These are phyloP conservation scores for Wallacemonas sp. DNA, from an alignment of 208 protist species.

Conservation along the genomic window DNA sequence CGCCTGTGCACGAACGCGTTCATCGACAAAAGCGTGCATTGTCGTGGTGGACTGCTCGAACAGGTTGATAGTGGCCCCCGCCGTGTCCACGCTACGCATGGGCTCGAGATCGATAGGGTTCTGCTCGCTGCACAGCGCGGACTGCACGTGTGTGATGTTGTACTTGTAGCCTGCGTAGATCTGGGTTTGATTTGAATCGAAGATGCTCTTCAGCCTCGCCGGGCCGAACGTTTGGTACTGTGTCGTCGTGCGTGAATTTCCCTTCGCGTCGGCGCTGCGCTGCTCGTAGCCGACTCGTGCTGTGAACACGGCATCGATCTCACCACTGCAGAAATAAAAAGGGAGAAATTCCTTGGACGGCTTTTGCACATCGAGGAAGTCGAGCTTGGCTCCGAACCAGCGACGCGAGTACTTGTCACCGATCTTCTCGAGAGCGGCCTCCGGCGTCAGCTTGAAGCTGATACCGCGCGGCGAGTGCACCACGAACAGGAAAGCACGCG, in stretches of 20 bases:
- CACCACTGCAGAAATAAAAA: conserved; percentile 82
- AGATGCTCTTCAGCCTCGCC: conserved; percentile 57
- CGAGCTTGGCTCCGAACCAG: conserved; percentile 65
- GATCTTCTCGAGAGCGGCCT: conserved; percentile 46
- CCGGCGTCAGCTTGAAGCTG: conserved; percentile 48
- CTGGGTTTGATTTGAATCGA: conserved; percentile 76
- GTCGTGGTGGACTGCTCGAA: conserved; percentile 87
- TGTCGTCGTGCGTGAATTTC: conserved; percentile 20
- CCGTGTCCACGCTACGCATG: conserved; percentile 63
- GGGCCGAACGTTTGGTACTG: conserved; percentile 37
- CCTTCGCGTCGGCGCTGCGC: conserved; percentile 21
- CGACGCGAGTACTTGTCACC: conserved; percentile 54
- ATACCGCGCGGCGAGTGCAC: conserved; percentile 75
- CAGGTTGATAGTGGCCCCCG: conserved; percentile 67
- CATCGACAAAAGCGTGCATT: conserved; percentile 53
- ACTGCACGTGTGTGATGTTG: conserved; percentile 78
- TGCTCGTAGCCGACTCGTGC: conserved; percentile 52
- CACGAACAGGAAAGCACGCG: conserved; percentile 16
- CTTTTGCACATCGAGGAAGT: conserved; percentile 47
- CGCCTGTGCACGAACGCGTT: conserved; percentile 54
- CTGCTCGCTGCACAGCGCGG: conserved; percentile 51
- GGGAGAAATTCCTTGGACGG: conserved; percentile 84
- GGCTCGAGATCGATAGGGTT: conserved; percentile 50
- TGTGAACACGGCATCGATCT: conserved; percentile 48
- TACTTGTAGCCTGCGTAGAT: conserved; percentile 92